Conservation (phyloP, 1,284 basidiomycete species). For the Boletus semigastroideus region DNA sequence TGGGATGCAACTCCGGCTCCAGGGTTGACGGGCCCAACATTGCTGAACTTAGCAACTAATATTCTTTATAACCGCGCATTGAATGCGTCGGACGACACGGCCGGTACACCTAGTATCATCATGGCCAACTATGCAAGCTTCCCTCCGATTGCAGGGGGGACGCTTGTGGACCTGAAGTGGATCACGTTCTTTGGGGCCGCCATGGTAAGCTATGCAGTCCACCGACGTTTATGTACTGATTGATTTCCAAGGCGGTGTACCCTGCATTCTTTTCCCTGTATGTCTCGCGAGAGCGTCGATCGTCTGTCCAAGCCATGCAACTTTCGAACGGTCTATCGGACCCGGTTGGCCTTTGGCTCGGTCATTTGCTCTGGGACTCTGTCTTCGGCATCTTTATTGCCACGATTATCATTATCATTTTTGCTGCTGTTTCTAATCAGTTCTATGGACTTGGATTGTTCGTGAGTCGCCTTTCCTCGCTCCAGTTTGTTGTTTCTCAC, state of each 20-base stretch:
- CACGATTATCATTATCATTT: slow-evolving; percentile 63
- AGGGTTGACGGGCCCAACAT: slow-evolving; percentile 51
- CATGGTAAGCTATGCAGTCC: slow-evolving; percentile 51
- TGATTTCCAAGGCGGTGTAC: slow-evolving; percentile 54
- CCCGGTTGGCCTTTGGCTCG: slow-evolving; percentile 75
- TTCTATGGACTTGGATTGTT: slow-evolving; percentile 72
- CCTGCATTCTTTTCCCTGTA: slow-evolving; percentile 81
- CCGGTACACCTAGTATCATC: slow-evolving; percentile 47
- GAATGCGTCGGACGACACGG: slow-evolving; percentile 43
- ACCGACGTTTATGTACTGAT: neutral
- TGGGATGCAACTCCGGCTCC: slow-evolving; percentile 62
- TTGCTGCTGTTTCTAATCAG: slow-evolving; percentile 55
- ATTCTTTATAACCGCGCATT: slow-evolving; percentile 60
- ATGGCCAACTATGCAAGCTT: slow-evolving; percentile 54
- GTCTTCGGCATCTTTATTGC: slow-evolving; percentile 59
- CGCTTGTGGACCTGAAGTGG: slow-evolving; percentile 64
- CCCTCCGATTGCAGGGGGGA: slow-evolving; percentile 51
- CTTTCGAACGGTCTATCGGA: slow-evolving; percentile 74
- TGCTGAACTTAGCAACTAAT: slow-evolving; percentile 70
- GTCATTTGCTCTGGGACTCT: slow-evolving; percentile 75
- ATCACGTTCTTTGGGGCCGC: slow-evolving; percentile 65
- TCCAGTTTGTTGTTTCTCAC: slow-evolving; percentile 1
- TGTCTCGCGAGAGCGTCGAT: slow-evolving; percentile 64
- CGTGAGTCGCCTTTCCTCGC: slow-evolving; percentile 39
- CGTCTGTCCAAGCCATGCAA: slow-evolving; percentile 76